Base-by-base conservation (phyloP, 2,329 filamentous ascomycete species). In the Claviceps lovelessii region DNA sequence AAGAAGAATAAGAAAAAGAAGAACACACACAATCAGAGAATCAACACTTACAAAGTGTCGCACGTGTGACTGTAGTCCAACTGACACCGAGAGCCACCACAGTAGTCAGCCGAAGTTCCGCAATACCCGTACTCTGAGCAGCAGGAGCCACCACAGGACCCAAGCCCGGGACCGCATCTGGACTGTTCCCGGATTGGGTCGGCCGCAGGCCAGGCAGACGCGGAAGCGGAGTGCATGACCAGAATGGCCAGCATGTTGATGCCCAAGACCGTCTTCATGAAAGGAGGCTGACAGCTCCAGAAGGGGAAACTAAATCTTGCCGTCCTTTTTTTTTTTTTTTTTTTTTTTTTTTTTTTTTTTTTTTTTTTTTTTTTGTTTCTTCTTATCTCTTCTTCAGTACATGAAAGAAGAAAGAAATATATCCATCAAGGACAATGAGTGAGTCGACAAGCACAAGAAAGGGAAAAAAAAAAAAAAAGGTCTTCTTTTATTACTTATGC, bases 31-130 rank as follows among this genome's bases (percentile, higher is more conserved):
- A 23, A 23, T 2, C 23, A 23, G 23, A 23, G 23, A 23, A 23
- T 23, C 23, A 23, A 23, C 23, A 63, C 70, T 67, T 61, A 72
- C 70, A 71, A 67, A 57, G 70, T 69, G 57, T 72, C 68, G 65
- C 70, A 72, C 44, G 65, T 62, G 54, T 71, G 67, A 56, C 69
- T 68, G 59, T 68, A 73, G 11, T 67, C 64, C 42, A 73, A 59
- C 56, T 71, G 70, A 56, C 70, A 72, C 46, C 63, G 61, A 4
- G 68, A 70, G 35, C 70, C 70, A 48, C 59, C 63, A 55, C 70
- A 72, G 55, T 64, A 70, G 15, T 66, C 64, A 35, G 53, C 56
- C 17, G 61, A 60, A 3, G 62, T 70, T 53, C 70, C 70, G 62
- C 70, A 72, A 59, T 64, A 68, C 41, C 69, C 69, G 52, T 60